Base-by-base conservation (phyloP, 495 filamentous ascomycete genomes). In the Aspergillus carlsbadensis region DNA sequence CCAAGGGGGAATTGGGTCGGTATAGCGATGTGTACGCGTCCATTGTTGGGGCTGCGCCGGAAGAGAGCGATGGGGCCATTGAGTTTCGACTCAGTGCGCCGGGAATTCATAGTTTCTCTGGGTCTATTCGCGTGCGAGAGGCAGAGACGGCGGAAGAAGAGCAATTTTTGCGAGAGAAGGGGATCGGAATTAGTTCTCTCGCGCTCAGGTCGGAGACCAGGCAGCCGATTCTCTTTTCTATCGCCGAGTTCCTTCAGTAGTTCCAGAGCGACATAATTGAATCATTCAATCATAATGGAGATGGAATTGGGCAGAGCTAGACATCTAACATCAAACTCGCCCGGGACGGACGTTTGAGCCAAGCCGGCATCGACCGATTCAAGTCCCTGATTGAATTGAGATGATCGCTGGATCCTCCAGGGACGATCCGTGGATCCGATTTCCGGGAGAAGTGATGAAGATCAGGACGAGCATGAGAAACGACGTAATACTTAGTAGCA, bases 391-490 rank as follows among this genome's bases (percentile, higher is more conserved):
- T 18, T 43, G 6, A 22, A 43, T 22, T 43, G 41, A 22, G 41
- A 43, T 43, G 3, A 45, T 45, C 42, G 21, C 20, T 45, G 36
- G 37, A 64, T 48, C 55, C 62, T 35, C 31, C 17, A 33, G 33
- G 29, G 56, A 34, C 51, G 54, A 61, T 61, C 59, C 54, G 54
- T 61, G 59, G 59, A 57, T 58, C 56, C 37, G 52, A 42, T 42
- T 26, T 22, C 47, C 29, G 15, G 44, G 31, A 35, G 17, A 51
- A 48, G 20, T 35, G 49, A 20, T 43, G 48, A 53, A n/a, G 22
- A n/a, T 34, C 29, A 51, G 46, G 40, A 50, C 37, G 26, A 51
- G 26, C 15, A 47, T 8, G 26, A 29, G 26, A 3, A 29, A 29
- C 26, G 10, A 45, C 42, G 42, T 45, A 45, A 45, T 17, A 15